Conservation (phyloP, 805 yeast species). For the Candida michaelii region DNA sequence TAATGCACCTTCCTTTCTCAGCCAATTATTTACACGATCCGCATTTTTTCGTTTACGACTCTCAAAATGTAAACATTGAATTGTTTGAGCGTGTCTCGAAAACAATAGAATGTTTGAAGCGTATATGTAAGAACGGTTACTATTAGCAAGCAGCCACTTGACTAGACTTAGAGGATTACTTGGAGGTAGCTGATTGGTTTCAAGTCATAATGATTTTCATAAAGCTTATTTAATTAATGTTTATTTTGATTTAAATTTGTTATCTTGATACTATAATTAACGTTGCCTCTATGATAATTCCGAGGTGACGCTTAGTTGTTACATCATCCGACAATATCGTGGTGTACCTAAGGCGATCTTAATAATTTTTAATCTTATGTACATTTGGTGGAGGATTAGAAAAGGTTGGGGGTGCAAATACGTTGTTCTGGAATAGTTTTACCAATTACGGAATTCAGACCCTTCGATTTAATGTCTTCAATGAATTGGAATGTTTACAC, state of each 20-base stretch:
- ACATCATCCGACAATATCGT: too few species aligned
- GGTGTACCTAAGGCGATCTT: too few species aligned
- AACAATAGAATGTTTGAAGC: conserved; percentile 3
- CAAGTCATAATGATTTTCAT: background rate
- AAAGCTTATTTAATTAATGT: background rate
- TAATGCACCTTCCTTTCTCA: conserved; percentile 1
- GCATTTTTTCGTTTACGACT: background rate
- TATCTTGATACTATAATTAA: too few species aligned
- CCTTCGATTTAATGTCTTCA: too few species aligned
- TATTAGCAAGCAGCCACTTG: background rate
- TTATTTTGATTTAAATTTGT: conserved; percentile 4
- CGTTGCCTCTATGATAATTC: too few species aligned
- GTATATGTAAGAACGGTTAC: conserved; percentile 4
- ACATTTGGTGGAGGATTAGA: too few species aligned
- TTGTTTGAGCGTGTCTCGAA: background rate
- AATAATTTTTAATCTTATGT: too few species aligned
- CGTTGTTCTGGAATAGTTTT: background rate
- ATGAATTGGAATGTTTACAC: too few species aligned
- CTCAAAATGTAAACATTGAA: background rate
- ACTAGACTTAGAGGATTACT: background rate
- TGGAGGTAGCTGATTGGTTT: background rate
- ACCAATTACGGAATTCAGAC: too few species aligned
- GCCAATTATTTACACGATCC: background rate
- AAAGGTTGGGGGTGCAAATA: background rate
- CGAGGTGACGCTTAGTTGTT: too few species aligned